Evolutionary conservation across 805 yeast genomes (phyloP), one percentile per base, ranked within the genome.

Genomic region (Nakazawaea populi): DNA sequence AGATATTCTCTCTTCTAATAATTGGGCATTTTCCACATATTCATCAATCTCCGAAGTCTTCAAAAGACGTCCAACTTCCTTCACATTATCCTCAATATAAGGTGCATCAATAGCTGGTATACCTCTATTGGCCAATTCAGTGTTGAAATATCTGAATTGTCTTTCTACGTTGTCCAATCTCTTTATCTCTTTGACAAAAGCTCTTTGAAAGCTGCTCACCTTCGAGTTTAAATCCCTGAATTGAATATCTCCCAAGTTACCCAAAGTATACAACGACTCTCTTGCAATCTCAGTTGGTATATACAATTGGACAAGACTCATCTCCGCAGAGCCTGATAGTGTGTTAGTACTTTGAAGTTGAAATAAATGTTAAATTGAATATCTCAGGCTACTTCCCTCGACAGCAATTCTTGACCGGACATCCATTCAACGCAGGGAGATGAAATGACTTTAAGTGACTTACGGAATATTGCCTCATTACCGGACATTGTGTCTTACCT

Each of bases 271-370:
- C n/a, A 90, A 85, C 38, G 89, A 81, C 53, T 90, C 96, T 55
- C 97, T 75, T 6, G 96, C 81, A 42, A 87, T 84, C 69, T 94
- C 99, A 30, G 88, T 83, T 7, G 98, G 92, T 53, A 94, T 82
- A 67, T 89, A 92, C 58, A 94, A 75, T 72, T 94, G 97, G 48
- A 92, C 87, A 60, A 91, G 79, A 46, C 96, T 82, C 98, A 94
- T 95, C 62, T 88, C 96, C 85, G 98, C 98, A 52, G 98, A 91
- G 76, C 97, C 75, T 71, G 37, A 52, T 39, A 12, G 9, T 24
- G 38, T 29, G 29, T 37, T 31, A 46, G 38, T 29, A 46, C 4
- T 49, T 8, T 10, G 24, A 18, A 18, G 3, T 18, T 18, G 24
- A 18, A 18, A 18, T 18, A 18, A 18, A 18, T 18, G 24, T 18